These are phyloP conservation scores for Anthracocystis walkeri DNA, from an alignment of 1,284 basidiomycete genomes.

Conservation along the genomic window DNA sequence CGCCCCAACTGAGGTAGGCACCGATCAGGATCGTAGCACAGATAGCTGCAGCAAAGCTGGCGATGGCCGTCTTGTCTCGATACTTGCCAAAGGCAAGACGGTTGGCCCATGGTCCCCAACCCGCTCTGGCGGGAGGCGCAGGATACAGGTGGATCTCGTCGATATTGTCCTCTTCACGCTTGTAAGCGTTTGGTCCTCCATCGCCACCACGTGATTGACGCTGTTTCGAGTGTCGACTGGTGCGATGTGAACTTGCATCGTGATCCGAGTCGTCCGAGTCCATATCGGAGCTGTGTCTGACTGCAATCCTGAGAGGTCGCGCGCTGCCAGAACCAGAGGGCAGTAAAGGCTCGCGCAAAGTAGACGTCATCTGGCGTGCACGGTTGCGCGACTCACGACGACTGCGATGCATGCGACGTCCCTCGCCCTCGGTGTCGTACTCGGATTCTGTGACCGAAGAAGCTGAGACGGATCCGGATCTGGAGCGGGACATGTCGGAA, in stretches of 20 bases:
- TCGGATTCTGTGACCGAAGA: slow-evolving; percentile 51
- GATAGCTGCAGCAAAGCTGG: slow-evolving; percentile 45
- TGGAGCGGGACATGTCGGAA: slow-evolving; percentile 44
- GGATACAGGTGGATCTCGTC: slow-evolving; percentile 50
- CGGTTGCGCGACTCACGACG: slow-evolving; percentile 45
- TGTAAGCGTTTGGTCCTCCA: background rate
- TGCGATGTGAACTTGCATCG: slow-evolving; percentile 11
- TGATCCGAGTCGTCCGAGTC: slow-evolving; percentile 31
- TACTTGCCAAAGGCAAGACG: slow-evolving; percentile 58
- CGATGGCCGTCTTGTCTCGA: slow-evolving; percentile 59
- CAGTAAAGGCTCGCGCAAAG: slow-evolving; percentile 47
- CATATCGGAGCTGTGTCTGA: slow-evolving; percentile 19
- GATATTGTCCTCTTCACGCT: slow-evolving; percentile 18
- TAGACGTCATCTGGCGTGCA: slow-evolving; percentile 46
- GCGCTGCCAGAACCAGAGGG: slow-evolving; percentile 33
- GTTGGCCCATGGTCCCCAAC: slow-evolving; percentile 54
- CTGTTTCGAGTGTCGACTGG: slow-evolving; percentile 8
- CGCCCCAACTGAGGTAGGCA: slow-evolving; percentile 41
- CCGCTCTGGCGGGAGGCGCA: slow-evolving; percentile 42
- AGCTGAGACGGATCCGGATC: slow-evolving; percentile 40
- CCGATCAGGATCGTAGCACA: slow-evolving; percentile 49
- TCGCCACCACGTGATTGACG: slow-evolving; percentile 8
- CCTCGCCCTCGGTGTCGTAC: slow-evolving; percentile 41
- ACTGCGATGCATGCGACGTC: slow-evolving; percentile 25
- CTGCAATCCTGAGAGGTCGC: slow-evolving; percentile 18